Base-by-base conservation (phyloP, 1,284 basidiomycete genomes). In the Paramarasmius palmivorus region DNA sequence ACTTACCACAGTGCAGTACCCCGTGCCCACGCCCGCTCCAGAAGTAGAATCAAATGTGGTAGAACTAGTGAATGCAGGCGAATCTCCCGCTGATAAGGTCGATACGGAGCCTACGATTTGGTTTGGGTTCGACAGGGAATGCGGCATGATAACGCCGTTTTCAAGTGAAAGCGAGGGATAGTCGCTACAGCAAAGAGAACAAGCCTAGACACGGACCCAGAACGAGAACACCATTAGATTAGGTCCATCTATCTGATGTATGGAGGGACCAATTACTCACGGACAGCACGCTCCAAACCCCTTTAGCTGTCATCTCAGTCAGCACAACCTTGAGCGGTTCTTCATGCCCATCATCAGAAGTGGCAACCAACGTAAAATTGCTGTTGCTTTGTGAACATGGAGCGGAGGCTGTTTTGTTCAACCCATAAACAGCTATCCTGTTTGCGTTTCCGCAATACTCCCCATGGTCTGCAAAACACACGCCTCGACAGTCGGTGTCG, bases 381-480 rank as follows among this genome's bases (percentile, higher is more conserved):
- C 52, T 51, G 60, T 64, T 8, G 62, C 39, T 42, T 53, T 72
- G 73, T 2, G 62, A 58, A 15, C 68, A 34, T 22, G 57, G 61
- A 3, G 51, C 9, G 59, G 51, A 4, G 65, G 25, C 58, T 54
- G 2, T 65, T 67, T 63, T 37, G 2, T 65, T 59, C 52, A 71
- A 68, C 29, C 63, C 52, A 54, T 74, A 76, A 0, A 73, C 55
- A 8, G 71, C 69, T 5, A 73, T 45, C 3, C 73, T 67, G 51
- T 74, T 67, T 5, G 63, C 58, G 49, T 72, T 73, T 23, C 73
- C 73, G 46, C 73, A 74, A 51, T 68, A 73, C 52, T 73, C 64
- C 9, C 54, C 25, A 47, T 73, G 70, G 42, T 70, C 63, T 6
- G 70, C 67, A 14, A 57, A 54, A 52, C 73, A 74, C 22, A 74